Base-by-base conservation (phyloP, 1,284 basidiomycete genomes). In the Heterobasidion parviporum region DNA sequence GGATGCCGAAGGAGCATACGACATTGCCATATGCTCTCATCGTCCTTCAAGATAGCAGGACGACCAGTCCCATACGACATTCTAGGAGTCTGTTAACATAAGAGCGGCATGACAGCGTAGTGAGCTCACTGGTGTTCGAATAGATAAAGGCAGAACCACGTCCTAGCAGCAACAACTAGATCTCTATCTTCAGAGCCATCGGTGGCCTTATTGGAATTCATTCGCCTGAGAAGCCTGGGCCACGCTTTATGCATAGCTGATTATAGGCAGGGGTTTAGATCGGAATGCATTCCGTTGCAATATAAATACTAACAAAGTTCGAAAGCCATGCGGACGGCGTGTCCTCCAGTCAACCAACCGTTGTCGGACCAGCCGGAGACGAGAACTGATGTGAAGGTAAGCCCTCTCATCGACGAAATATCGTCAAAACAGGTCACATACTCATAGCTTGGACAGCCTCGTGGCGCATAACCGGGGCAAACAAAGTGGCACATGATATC, bases 61-160 rank as follows among this genome's bases (percentile, higher is more conserved):
- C 94, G 84, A 6, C 94, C 94, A 34, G 90, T 94, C 5, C 94
- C 94, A 63, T 95, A 96, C 1, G 92, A 94, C 71, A 96, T 82
- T 65, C 89, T 91, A 55, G 3, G 18, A 9, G 16, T 14, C 35
- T 36, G 47, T 55, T 18, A 55, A 20, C n/a, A 43, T 15, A 36
- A 35, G 46, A 18, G 8, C 10, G 20, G 7, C 33, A 50, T 54
- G 18, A 34, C 47, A 8, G n/a, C 50, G 6, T 14, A 34, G 18
- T 3, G 49, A 3, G 79, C 86, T 63, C 65, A 92, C 91, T 95
- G 92, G 70, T 94, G 92, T 66, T 95, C 92, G 65, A 94, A 92
- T 32, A 95, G 80, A 67, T 94, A 95, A 15, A 94, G 75, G 69
- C 89, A 92, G 67, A 94, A 92, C 92, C 92, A 96, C 3, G 85